phyloP scores from a whole-genome alignment of 2,329 filamentous ascomycete species.

The Clarireedia paspali region DNA sequence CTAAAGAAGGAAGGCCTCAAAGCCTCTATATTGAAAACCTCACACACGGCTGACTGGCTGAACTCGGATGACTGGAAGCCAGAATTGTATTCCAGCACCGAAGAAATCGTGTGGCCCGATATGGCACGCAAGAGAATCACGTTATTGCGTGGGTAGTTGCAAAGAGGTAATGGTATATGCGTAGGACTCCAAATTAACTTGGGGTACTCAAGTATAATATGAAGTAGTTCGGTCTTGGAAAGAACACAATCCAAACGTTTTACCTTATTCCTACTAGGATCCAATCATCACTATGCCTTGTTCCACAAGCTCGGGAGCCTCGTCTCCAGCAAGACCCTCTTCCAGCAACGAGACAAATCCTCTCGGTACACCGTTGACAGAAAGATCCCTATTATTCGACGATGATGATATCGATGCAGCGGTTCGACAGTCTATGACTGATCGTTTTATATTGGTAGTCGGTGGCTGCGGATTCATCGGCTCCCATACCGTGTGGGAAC shows the following conservation, averaged over 20 bases:
- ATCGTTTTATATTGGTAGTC: slow-evolving; percentile 34
- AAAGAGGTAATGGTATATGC: not conserved
- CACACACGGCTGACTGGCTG: not conserved
- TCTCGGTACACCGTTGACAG: slow-evolving; percentile 20
- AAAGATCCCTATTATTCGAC: slow-evolving; percentile 20
- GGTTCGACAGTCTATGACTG: slow-evolving; percentile 9
- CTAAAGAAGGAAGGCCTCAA: slow-evolving; percentile 1
- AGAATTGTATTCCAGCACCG: slow-evolving; percentile 1
- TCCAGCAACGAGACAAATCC: slow-evolving; percentile 17
- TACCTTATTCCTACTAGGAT: slow-evolving; percentile 9
- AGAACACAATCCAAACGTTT: not conserved
- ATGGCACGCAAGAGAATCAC: slow-evolving; percentile 8
- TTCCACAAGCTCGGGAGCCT: slow-evolving; percentile 18
- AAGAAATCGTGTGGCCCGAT: not conserved
- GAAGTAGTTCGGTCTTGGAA: not conserved
- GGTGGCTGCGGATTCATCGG: slow-evolving; percentile 42
- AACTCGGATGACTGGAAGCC: not conserved
- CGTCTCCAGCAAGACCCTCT: slow-evolving; percentile 15
- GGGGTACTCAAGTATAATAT: slow-evolving; percentile 3
- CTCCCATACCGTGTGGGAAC: slow-evolving; percentile 41
- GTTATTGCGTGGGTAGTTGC: not conserved
- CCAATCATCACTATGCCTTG: slow-evolving; percentile 11
- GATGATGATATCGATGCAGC: slow-evolving; percentile 17
- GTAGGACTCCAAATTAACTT: slow-evolving; percentile 5
- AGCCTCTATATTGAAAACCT: slow-evolving; percentile 8